phyloP scores from a whole-genome alignment of 352 stramenopile genomes.

The Phytopythium montanum region DNA sequence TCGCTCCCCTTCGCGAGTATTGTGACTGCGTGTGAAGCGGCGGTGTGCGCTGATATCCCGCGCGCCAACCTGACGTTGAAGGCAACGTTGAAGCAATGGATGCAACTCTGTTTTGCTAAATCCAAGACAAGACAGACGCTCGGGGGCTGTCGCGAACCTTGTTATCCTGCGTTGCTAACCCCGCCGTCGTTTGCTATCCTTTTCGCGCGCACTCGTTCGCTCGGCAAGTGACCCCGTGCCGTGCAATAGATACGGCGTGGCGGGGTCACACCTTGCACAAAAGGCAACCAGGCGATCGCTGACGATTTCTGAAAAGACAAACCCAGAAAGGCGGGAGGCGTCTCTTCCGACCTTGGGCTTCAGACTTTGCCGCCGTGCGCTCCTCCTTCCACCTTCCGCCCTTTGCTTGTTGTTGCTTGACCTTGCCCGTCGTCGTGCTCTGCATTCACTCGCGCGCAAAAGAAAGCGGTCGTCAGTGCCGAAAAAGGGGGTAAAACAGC shows the following conservation, averaged over 20 bases:
- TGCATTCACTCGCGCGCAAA: conserved; percentile 1
- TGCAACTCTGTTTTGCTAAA: not conserved
- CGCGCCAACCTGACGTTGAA: not conserved
- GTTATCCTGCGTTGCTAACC: not conserved
- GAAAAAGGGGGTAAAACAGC: not conserved
- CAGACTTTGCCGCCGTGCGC: not conserved
- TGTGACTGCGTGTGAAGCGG: not conserved
- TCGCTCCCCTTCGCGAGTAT: not conserved
- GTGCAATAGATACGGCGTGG: not conserved
- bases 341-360: not conserved
- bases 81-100: not conserved
- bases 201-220: too few species aligned
- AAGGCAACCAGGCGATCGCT: not conserved
- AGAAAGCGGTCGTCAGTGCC: conserved; percentile 2
- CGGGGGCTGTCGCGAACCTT: not conserved
- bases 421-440: not conserved
- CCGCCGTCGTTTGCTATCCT: not conserved
- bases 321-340: not conserved
- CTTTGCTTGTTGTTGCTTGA: not conserved
- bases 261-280: not conserved
- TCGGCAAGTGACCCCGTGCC: not conserved
- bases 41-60: too few species aligned
- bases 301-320: conserved; percentile 2
- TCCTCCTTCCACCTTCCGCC: not conserved
- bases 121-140: not conserved